phyloP scores from a whole-genome alignment of 352 stramenopile species.

The Pythium utonaiense region DNA sequence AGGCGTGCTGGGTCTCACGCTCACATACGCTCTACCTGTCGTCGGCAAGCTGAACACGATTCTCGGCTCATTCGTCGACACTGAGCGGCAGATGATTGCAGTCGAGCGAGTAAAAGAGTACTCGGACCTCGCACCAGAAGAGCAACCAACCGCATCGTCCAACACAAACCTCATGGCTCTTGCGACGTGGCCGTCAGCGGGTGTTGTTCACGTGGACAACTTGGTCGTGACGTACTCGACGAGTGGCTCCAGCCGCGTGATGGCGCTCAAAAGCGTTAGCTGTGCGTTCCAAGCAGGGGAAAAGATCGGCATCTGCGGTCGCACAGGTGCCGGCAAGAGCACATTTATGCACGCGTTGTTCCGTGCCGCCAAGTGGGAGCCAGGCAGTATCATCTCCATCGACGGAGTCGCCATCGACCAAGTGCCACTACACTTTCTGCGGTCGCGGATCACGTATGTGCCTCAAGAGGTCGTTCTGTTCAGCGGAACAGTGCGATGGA shows the following conservation, averaged over 20 bases:
- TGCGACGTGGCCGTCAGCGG: conserved; percentile 39
- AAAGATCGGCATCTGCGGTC: conserved; percentile 82
- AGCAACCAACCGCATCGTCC: neutral
- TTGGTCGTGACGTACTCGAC: conserved; percentile 45
- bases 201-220: conserved; percentile 45
- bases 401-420: conserved; percentile 64
- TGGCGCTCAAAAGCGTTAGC: conserved; percentile 41
- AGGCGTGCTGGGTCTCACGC: conserved; percentile 80
- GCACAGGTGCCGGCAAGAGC: conserved; percentile 90
- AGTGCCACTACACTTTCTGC: conserved; percentile 61
- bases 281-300: conserved; percentile 49
- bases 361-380: conserved; percentile 50
- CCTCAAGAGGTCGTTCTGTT: conserved; percentile 85
- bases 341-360: conserved; percentile 85
- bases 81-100: conserved; percentile 90
- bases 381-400: conserved; percentile 54
- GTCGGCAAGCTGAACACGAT: conserved; percentile 86
- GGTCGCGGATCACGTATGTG: conserved; percentile 73
- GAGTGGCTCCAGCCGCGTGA: conserved; percentile 5
- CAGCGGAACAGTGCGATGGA: conserved; percentile 73
- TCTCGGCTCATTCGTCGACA: conserved; percentile 82
- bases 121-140: conserved; percentile 45
- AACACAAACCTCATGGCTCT: conserved; percentile 11
- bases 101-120: conserved; percentile 90
- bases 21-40: conserved; percentile 89